These are phyloP conservation scores for Termitomyces sp. DNA, from an alignment of 1,284 basidiomycete genomes.

Conservation along the genomic window DNA sequence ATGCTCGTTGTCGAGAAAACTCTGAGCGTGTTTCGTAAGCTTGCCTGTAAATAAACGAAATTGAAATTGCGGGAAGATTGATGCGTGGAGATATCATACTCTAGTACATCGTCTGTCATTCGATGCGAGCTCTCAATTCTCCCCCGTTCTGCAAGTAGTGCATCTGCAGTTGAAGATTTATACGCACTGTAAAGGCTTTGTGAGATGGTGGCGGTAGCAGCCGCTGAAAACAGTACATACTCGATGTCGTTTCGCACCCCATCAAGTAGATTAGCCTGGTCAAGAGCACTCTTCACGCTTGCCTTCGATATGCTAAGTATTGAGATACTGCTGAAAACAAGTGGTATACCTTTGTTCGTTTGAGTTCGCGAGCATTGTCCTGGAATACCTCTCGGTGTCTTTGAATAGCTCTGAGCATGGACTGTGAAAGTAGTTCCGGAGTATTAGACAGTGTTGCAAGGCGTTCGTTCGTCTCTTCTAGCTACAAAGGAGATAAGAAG, in stretches of 20 bases:
- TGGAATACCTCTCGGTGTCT: conserved; percentile 87
- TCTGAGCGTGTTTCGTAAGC: conserved; percentile 97
- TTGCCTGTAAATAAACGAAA: conserved; percentile 55
- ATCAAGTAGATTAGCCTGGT: conserved; percentile 82
- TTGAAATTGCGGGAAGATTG: conserved; percentile 5
- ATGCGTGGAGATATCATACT: conserved; percentile 46
- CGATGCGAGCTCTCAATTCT: conserved; percentile 89
- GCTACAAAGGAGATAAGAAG: conserved; percentile 39
- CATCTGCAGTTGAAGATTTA: conserved; percentile 85
- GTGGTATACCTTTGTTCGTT: conserved; percentile 68
- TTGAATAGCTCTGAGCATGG: conserved; percentile 86
- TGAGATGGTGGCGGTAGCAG: background rate
- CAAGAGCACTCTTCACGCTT: conserved; percentile 80
- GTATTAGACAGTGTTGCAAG: conserved; percentile 65
- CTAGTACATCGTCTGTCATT: conserved; percentile 91
- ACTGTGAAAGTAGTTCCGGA: conserved; percentile 75
- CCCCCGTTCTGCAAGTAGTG: conserved; percentile 82
- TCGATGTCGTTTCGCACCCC: conserved; percentile 96
- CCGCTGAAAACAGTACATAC: conserved; percentile 42
- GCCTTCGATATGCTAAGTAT: conserved; percentile 35
- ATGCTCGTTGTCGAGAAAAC: conserved; percentile 79
- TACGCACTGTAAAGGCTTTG: conserved; percentile 54
- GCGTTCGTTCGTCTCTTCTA: conserved; percentile 80
- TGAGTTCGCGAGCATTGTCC: conserved; percentile 82
- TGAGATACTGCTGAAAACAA: background rate